Percentiles rank a stretch among this genome's conserved stretches.
Conservation (phyloP, 306 rosid genomes). For the Herpetospermum pedunculosum region DNA sequence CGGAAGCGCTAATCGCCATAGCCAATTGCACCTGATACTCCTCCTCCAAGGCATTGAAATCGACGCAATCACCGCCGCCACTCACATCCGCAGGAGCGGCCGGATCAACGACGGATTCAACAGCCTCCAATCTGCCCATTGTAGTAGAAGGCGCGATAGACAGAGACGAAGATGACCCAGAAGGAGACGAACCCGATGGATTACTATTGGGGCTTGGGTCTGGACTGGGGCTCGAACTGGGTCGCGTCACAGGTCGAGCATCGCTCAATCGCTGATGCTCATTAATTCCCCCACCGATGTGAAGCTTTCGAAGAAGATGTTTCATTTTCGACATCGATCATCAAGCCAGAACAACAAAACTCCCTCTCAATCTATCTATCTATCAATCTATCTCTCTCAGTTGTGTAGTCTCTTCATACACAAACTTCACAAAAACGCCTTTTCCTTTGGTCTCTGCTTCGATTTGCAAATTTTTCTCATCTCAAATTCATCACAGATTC, state of each 20-base stretch:
- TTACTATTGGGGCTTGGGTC: conserved; percentile 14
- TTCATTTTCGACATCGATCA: conserved; percentile 94
- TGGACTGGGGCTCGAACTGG: conserved; percentile 16
- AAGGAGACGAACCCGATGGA: conserved; percentile 21
- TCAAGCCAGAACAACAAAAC: conserved; percentile 18
- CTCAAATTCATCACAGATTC: conserved; percentile 26
- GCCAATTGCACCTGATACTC: conserved; percentile 98
- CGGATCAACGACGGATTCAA: conserved; percentile 38
- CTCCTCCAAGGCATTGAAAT: conserved; percentile 74
- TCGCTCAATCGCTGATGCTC: conserved; percentile 44
- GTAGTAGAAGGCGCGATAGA: conserved; percentile 29
- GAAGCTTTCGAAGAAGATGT: conserved; percentile 90
- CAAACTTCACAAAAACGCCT: neutral
- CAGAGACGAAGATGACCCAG: conserved; percentile 7
- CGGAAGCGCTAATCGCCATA: conserved; percentile 91
- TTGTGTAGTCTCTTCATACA: neutral
- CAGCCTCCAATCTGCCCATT: conserved; percentile 28
- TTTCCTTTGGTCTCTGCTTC: no score
- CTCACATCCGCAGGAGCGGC: conserved; percentile 19
- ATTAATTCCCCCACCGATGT: conserved; percentile 79
- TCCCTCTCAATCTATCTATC: neutral
- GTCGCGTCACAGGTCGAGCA: conserved; percentile 19
- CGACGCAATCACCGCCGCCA: conserved; percentile 27
- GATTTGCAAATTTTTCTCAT: no score
- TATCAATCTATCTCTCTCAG: neutral